These are phyloP conservation scores for Liquidambar formosana DNA, from an alignment of 164 flowering plant species.

Conservation along the genomic window DNA sequence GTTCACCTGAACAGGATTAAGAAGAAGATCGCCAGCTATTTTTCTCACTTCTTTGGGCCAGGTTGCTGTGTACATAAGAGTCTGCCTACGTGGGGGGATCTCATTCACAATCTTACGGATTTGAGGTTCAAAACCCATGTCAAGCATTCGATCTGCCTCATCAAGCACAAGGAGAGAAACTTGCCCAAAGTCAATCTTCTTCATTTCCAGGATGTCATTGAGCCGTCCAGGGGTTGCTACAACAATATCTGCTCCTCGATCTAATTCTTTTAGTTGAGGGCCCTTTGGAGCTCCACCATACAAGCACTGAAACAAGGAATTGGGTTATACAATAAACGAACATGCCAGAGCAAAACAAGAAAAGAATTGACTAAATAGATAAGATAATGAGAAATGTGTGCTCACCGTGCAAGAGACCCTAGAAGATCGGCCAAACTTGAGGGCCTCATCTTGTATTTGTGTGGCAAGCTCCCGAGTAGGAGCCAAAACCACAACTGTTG, in stretches of 20 bases:
- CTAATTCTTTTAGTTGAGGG: conserved; percentile 75
- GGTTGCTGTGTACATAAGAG: conserved; percentile 96
- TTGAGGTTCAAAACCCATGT: conserved; percentile 99
- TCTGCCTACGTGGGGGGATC: conserved; percentile 86
- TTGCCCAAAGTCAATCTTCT: conserved; percentile 71
- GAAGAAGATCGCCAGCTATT: conserved; percentile 85
- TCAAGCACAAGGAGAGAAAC: conserved; percentile 91
- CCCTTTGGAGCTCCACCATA: conserved; percentile 96
- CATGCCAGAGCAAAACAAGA: not conserved
- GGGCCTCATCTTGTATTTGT: conserved; percentile 88
- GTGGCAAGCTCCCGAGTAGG: conserved; percentile 96
- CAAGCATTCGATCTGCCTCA: conserved; percentile 98
- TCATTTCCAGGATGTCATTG: conserved; percentile 90
- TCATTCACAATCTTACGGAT: conserved; percentile 91
- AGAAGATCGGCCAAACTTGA: conserved; percentile 84
- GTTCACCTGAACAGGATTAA: conserved; percentile 88
- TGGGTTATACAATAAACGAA: not conserved
- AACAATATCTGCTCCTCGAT: conserved; percentile 87
- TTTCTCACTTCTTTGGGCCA: conserved; percentile 97
- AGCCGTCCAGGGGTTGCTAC: conserved; percentile 98
- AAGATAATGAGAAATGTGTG: not conserved
- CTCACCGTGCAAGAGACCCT: conserved; percentile 79
- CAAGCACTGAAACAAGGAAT: conserved; percentile 58
- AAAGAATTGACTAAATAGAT: not conserved
- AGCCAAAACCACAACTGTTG: conserved; percentile 82